phyloP scores from a whole-genome alignment of 176 grass and related monocot genomes.

The Rhynchospora tenuis region DNA sequence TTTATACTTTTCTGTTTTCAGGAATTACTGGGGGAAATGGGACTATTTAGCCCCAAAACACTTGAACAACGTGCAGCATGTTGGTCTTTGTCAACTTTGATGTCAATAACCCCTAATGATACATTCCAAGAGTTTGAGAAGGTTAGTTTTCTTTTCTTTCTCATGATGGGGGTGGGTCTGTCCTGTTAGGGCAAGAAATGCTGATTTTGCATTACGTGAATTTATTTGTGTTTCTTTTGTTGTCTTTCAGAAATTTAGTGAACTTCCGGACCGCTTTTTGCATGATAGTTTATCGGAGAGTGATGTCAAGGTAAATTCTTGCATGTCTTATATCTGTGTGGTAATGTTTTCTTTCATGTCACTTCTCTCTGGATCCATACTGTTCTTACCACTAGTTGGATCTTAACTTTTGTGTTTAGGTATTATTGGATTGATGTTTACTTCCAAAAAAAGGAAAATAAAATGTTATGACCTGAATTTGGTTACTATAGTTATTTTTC shows the following conservation, averaged over 20 bases:
- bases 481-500: background rate
- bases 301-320: conserved; percentile 74
- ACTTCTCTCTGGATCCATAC: no score
- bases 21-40: conserved; percentile 78
- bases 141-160: conserved; percentile 37
- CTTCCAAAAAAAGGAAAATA: background rate
- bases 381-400: no score
- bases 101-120: conserved; percentile 78
- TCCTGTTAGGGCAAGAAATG: conserved; percentile 4
- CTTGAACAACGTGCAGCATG: conserved; percentile 50
- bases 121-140: conserved; percentile 91
- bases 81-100: conserved; percentile 70
- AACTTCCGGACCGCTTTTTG: conserved; percentile 54
- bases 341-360: background rate
- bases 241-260: conserved; percentile 68
- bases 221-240: conserved; percentile 22
- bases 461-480: background rate
- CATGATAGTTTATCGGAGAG: conserved; percentile 70
- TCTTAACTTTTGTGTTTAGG: no score
- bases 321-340: conserved; percentile 13
- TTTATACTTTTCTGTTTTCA: conserved; percentile 25
- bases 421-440: no score
- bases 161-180: background rate
- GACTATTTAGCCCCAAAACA: conserved; percentile 64
- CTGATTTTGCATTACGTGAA: conserved; percentile 6